These are phyloP conservation scores for Nemania abortiva DNA, from an alignment of 2,329 filamentous ascomycete genomes.

Conservation along the genomic window DNA sequence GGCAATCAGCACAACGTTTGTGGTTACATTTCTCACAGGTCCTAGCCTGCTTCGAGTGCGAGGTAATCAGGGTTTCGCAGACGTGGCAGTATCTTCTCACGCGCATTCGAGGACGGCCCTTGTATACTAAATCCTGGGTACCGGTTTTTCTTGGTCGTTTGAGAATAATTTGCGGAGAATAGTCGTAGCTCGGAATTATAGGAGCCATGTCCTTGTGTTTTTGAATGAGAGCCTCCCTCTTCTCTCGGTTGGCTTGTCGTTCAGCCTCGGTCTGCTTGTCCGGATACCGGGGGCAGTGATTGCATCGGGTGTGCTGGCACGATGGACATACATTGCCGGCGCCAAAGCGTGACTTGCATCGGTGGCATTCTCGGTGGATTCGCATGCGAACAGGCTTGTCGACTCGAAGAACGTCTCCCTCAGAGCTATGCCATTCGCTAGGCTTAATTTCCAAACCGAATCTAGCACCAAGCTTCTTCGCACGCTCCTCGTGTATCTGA, in stretches of 20 bases:
- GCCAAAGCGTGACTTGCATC: constrained; percentile 81
- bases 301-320: constrained; percentile 85
- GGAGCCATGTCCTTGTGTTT: constrained; percentile 69
- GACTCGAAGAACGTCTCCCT: constrained; percentile 71
- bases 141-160: constrained; percentile 74
- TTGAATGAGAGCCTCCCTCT: constrained; percentile 63
- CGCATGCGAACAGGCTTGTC: constrained; percentile 84
- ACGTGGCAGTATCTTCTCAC: constrained; percentile 81
- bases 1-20: constrained; percentile 82
- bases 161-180: constrained; percentile 64
- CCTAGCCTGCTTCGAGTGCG: constrained; percentile 62
- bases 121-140: constrained; percentile 78
- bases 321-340: constrained; percentile 77
- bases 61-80: constrained; percentile 73
- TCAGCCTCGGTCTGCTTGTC: constrained; percentile 71
- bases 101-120: constrained; percentile 74
- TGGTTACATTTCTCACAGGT: constrained; percentile 78
- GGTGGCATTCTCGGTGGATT: constrained; percentile 83
- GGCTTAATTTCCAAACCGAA: constrained; percentile 69
- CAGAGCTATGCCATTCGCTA: constrained; percentile 64
- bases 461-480: constrained; percentile 65
- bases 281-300: constrained; percentile 81
- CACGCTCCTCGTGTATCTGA: constrained; percentile 68
- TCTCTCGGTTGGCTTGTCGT: constrained; percentile 64
- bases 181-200: constrained; percentile 65